Evolutionary conservation across 192 early-diverging fungal species (phyloP), one percentile per base, ranked within the genome.

Genomic region (Podila minutissima): DNA sequence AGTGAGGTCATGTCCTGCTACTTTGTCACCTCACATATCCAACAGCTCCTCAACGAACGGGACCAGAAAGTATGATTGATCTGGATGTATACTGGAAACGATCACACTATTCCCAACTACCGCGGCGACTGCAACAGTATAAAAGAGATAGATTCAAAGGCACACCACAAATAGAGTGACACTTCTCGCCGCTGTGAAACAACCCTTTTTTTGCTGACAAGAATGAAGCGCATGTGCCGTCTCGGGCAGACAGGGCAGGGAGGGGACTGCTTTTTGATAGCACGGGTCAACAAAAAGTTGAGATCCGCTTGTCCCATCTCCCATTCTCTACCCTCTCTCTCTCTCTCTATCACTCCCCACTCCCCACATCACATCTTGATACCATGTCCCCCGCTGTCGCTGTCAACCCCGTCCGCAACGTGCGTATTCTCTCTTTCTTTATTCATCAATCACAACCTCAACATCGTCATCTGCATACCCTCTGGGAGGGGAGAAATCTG

Each of bases 1-100:
- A 63, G 59, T 0, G 72, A 83, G 4, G 41, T 51, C n/a, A 70
- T 89, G 62, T 46, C 37, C 11, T 68, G 73, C 5, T 89, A 83
- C 63, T 62, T 70, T 35, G 64, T 89, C 13, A 70, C 73, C 17
- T 66, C 72, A 3, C 88, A 89, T 48, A 89, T 89, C 62, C 41
- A 53, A 17, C 59, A 81, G 13, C 62, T 88, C 3, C 50, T 83
- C 5, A 35, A 73, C 3, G 63, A 75, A 48, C 67, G 75, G 2
- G 72, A 73, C n/a, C 53, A 55, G n/a, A 55, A 55, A 22, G 17
- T 8, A 53, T 55, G 20, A 24, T 55, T 37, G n/a, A 55, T 55
- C n/a, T 55, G 22, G 53, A 55, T 46, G 8, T 17, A 46, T 46
- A 46, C 41, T 46, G 13, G 4, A 46, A 15, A 17, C 1, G 3